Conservation (phyloP, 1,284 basidiomycete genomes). For the Jaminaea rosea region DNA sequence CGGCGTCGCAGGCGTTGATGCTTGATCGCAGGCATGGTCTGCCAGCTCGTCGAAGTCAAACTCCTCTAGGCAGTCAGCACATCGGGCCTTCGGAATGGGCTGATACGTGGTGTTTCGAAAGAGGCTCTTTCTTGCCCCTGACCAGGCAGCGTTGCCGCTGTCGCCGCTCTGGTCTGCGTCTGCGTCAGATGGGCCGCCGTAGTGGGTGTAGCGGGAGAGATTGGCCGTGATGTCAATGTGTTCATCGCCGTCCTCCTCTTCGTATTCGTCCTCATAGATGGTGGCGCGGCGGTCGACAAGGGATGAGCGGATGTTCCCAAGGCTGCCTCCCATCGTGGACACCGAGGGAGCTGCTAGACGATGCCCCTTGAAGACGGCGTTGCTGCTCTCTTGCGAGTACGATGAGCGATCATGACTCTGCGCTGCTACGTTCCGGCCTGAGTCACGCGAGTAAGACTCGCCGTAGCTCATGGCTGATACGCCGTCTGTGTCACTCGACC, state of each 20-base stretch:
- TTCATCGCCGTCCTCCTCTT: slow-evolving; percentile 5
- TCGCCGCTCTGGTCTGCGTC: neutral
- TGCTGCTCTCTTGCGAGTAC: neutral
- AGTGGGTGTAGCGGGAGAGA: slow-evolving; percentile 3
- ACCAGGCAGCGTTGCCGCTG: neutral
- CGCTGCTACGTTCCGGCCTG: neutral
- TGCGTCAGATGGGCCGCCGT: neutral
- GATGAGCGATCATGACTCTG: neutral
- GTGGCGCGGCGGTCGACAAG: slow-evolving; percentile 5
- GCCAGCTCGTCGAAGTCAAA: slow-evolving; percentile 30
- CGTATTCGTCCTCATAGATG: slow-evolving; percentile 14
- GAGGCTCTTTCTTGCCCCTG: neutral
- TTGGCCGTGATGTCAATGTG: neutral
- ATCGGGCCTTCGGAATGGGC: slow-evolving; percentile 29
- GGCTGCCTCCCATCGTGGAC: neutral
- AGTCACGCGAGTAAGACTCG: neutral
- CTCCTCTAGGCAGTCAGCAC: slow-evolving; percentile 29
- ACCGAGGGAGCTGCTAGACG: too few species aligned
- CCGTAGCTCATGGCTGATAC: neutral
- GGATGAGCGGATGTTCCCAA: neutral
- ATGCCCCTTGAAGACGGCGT: neutral
- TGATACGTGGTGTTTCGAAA: slow-evolving; percentile 20
- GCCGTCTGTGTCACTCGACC: neutral
- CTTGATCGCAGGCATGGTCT: slow-evolving; percentile 17
- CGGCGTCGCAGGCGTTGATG: neutral